Percentiles rank a stretch among this genome's conserved stretches.
Conservation (phyloP, 169 alveolate species). For the Babesia caballi region DNA sequence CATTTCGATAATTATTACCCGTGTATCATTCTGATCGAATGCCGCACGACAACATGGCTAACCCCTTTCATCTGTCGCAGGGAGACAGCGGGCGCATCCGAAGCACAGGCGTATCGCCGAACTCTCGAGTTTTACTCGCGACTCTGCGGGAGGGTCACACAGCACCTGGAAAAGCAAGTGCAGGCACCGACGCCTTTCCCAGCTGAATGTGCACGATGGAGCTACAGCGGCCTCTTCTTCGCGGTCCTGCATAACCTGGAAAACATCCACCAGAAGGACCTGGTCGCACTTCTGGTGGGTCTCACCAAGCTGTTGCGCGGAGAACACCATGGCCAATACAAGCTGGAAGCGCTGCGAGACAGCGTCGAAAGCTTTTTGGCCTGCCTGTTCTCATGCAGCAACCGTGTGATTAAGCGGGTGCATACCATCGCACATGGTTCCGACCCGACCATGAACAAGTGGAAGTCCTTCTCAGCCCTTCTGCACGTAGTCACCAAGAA, state of each 20-base stretch:
- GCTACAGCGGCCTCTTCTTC: constrained; percentile 34
- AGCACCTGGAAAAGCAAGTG: constrained; percentile 32
- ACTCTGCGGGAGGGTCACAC: constrained; percentile 38
- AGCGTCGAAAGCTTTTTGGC: constrained; percentile 8
- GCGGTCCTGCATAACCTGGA: constrained; percentile 16
- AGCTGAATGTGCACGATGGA: constrained; percentile 26
- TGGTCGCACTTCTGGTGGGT: constrained; percentile 17
- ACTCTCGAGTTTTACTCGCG: constrained; percentile 25
- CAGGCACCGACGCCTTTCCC: neutral
- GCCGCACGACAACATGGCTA: too few species aligned
- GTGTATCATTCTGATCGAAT: neutral
- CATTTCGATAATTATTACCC: too few species aligned
- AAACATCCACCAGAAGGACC: constrained; percentile 40
- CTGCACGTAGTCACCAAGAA: neutral
- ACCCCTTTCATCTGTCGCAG: too few species aligned
- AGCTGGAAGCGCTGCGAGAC: neutral
- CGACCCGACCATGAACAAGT: constrained; percentile 24
- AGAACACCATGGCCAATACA: neutral
- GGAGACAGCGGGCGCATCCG: neutral
- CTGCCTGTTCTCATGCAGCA: constrained; percentile 13
- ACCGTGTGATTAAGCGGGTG: neutral
- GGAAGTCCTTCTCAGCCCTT: constrained; percentile 3
- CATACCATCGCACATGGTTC: neutral
- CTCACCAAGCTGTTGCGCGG: constrained; percentile 8
- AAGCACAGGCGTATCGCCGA: neutral